These are phyloP conservation scores for Stylosanthes scabra DNA, from an alignment of 331 rosid species.

Conservation along the genomic window DNA sequence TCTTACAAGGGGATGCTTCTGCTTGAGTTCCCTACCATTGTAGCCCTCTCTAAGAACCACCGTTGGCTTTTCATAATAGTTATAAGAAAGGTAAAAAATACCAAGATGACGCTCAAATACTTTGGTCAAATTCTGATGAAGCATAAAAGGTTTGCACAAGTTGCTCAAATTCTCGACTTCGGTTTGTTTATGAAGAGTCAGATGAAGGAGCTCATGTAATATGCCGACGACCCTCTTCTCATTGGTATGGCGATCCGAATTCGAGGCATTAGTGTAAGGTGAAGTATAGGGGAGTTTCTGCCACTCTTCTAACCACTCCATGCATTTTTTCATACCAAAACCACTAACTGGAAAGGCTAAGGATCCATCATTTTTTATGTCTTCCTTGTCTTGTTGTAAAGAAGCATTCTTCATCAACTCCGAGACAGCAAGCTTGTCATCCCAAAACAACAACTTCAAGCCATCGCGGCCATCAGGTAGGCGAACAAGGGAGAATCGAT, in stretches of 20 bases:
- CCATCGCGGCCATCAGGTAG: slow-evolving; percentile 80
- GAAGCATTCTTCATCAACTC: slow-evolving; percentile 63
- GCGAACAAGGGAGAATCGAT: slow-evolving; percentile 55
- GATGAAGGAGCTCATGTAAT: slow-evolving; percentile 91
- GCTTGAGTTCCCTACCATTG: slow-evolving; percentile 54
- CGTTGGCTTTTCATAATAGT: slow-evolving; percentile 71
- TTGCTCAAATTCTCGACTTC: slow-evolving; percentile 91
- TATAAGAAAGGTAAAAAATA: slow-evolving; percentile 78
- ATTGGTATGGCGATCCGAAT: slow-evolving; percentile 87
- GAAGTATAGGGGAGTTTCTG: slow-evolving; percentile 86
- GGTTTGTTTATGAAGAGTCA: slow-evolving; percentile 74
- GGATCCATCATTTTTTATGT: slow-evolving; percentile 52
- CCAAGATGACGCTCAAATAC: slow-evolving; percentile 98
- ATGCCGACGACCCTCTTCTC: slow-evolving; percentile 92
- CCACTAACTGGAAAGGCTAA: slow-evolving; percentile 86
- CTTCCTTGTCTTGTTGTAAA: slow-evolving; percentile 63
- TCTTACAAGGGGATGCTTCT: slow-evolving; percentile 64
- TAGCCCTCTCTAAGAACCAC: slow-evolving; percentile 81
- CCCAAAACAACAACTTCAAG: slow-evolving; percentile 74
- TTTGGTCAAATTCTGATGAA: slow-evolving; percentile 90
- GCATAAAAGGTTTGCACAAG: slow-evolving; percentile 67
- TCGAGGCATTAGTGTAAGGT: slow-evolving; percentile 67
- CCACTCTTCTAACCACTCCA: slow-evolving; percentile 92
- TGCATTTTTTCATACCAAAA: slow-evolving; percentile 83
- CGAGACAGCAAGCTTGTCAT: slow-evolving; percentile 71